These are phyloP conservation scores for Pseudogymnoascus sp. DNA, from an alignment of 2,329 filamentous ascomycete species.

Conservation along the genomic window DNA sequence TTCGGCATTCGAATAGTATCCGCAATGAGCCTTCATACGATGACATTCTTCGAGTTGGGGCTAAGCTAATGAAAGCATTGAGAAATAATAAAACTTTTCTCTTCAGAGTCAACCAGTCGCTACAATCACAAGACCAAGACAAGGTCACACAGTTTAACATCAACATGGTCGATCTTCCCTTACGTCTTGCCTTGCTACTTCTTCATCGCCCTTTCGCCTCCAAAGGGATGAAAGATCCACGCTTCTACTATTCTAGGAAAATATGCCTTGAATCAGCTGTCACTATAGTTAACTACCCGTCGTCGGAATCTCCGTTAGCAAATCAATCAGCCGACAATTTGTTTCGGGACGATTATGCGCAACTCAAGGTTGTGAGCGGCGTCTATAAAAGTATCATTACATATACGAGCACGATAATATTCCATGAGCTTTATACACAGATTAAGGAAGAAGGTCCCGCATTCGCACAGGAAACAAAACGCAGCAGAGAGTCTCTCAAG, in stretches of 20 bases:
- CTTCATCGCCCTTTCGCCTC: slow-evolving; percentile 43
- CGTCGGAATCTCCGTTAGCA: not conserved
- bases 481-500: slow-evolving; percentile 28
- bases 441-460: slow-evolving; percentile 33
- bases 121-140: slow-evolving; percentile 4
- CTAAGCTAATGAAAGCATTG: slow-evolving; percentile 33
- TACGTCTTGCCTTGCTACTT: slow-evolving; percentile 46
- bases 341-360: slow-evolving; percentile 30
- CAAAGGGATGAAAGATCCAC: slow-evolving; percentile 34
- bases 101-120: not conserved
- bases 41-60: slow-evolving; percentile 38
- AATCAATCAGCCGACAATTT: not conserved
- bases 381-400: slow-evolving; percentile 34
- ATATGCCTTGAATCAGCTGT: slow-evolving; percentile 37
- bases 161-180: slow-evolving; percentile 42
- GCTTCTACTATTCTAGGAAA: slow-evolving; percentile 43
- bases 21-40: slow-evolving; percentile 36
- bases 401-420: slow-evolving; percentile 34
- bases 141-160: slow-evolving; percentile 6
- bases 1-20: slow-evolving; percentile 40
- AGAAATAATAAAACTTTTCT: slow-evolving; percentile 16
- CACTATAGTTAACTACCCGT: slow-evolving; percentile 15
- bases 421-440: slow-evolving; percentile 39
- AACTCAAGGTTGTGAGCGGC: slow-evolving; percentile 31
- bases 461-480: slow-evolving; percentile 25